Evolutionary conservation across 306 rosid species (phyloP).

Genomic region (Abrus pulchellus): DNA sequence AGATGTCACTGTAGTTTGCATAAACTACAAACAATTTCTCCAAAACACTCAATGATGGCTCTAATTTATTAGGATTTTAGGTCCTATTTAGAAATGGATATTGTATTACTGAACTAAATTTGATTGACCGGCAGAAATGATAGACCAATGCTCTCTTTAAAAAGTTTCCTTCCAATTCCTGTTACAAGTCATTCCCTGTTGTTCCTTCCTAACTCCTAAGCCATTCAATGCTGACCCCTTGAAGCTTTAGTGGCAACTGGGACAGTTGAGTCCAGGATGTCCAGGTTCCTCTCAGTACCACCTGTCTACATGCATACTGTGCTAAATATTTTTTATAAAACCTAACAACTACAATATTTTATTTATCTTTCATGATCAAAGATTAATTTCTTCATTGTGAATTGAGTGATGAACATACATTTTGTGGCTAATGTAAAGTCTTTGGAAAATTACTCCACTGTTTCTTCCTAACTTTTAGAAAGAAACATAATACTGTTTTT

Average conservation of each 20-base stretch:
- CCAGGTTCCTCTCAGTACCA: too few species aligned
- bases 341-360: not conserved
- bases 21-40: not conserved
- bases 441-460: not conserved
- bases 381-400: conserved; percentile 3
- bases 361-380: conserved; percentile 3
- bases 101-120: not conserved
- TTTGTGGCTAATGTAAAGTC: conserved; percentile 21
- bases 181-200: too few species aligned
- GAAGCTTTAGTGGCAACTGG: too few species aligned
- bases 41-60: not conserved
- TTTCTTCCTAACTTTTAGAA: not conserved
- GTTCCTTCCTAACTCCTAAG: too few species aligned
- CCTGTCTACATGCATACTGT: not conserved
- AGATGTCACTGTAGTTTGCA: not conserved
- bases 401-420: conserved; percentile 3
- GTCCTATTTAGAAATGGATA: not conserved
- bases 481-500: conserved; percentile 13
- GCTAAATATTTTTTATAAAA: not conserved
- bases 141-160: too few species aligned
- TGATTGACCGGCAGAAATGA: not conserved
- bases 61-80: not conserved
- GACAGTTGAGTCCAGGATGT: too few species aligned
- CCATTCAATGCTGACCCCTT: too few species aligned
- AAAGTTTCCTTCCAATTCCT: too few species aligned